Base-by-base conservation (phyloP, 2,329 filamentous ascomycete species). In the Mariannaea sp. region DNA sequence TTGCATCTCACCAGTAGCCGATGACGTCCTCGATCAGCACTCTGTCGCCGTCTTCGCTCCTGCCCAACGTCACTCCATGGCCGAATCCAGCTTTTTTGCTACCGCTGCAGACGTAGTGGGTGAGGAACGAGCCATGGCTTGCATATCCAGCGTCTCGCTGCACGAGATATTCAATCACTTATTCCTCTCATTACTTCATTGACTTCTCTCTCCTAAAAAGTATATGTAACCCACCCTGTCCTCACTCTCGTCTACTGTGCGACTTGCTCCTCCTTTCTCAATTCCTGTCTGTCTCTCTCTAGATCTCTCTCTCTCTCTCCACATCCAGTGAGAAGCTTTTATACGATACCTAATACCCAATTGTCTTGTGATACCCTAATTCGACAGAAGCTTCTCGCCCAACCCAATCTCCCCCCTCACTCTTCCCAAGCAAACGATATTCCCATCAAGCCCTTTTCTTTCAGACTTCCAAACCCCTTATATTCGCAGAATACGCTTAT, bases 21-120 rank as follows among this genome's bases (percentile, higher is more conserved):
- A 72, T 72, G 70, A 72, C 70, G 70, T 70, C 67, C 59, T 65
- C 59, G 64, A 67, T 66, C 62, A 65, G 41, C 50, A 40, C 30
- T 42, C 30, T 57, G 57, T 57, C 62, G 38, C 45, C 42, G 27
- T 49, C 26, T 52, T 59, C 59, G 60, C 63, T 58, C 65, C 62
- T 58, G 60, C 59, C 59, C 61, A 71, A 71, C 70, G 70, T 71
- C 70, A 71, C 69, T 64, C 48, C 56, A 60, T 47, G 45, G 36
- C 58, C 50, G 47, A 52, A 49, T 47, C 51, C 48, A 48, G 47
- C 44, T 46, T 52, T 53, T 46, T 36, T n/a, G 3, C 20, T 35
- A 16, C n/a, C n/a, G 32, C n/a, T 12, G 14, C 30, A 40, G 29
- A 41, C 19, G 45, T 33, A 48, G 46, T 16, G 26, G 26, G n/a